Percentiles rank a stretch among this genome's conserved stretches.
phyloP scores from a whole-genome alignment of 2,329 filamentous ascomycete genomes.

The Thelonectria olida region DNA sequence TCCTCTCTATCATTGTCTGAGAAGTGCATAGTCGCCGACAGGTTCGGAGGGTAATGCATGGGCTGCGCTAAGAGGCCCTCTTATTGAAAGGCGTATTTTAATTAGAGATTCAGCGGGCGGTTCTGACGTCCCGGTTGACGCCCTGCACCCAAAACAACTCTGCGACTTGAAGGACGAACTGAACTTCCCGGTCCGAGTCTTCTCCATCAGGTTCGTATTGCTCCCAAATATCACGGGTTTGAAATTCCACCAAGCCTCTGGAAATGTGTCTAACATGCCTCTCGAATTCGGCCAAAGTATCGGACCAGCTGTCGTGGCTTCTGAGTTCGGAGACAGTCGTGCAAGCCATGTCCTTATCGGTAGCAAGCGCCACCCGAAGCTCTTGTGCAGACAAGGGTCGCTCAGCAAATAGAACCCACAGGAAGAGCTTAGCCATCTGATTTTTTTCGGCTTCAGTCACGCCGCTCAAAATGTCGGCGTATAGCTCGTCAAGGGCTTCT shows the following conservation, averaged over 20 bases:
- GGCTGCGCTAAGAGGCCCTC: no score
- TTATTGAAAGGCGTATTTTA: no score
- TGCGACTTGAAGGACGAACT: no score
- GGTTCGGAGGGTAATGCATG: no score
- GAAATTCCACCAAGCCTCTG: slow-evolving; percentile 5
- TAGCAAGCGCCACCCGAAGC: slow-evolving; percentile 9
- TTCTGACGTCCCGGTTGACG: no score
- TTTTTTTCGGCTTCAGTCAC: background rate
- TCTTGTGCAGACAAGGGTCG: slow-evolving; percentile 8
- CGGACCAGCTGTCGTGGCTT: background rate
- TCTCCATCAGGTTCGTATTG: slow-evolving; percentile 1
- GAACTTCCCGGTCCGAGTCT: slow-evolving; percentile 4
- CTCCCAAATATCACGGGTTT: slow-evolving; percentile 9
- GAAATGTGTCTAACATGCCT: slow-evolving; percentile 5
- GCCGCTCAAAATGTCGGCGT: background rate
- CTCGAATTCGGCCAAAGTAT: background rate
- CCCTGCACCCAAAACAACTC: no score
- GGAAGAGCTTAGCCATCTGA: slow-evolving; percentile 3
- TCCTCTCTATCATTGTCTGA: no score
- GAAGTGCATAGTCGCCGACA: no score
- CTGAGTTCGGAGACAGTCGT: background rate
- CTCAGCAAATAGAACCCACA: slow-evolving; percentile 9
- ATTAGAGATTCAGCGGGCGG: no score
- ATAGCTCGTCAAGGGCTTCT: background rate
- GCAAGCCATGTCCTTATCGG: background rate